phyloP scores from a whole-genome alignment of 345 rosid species.

The Ricinus communis region DNA sequence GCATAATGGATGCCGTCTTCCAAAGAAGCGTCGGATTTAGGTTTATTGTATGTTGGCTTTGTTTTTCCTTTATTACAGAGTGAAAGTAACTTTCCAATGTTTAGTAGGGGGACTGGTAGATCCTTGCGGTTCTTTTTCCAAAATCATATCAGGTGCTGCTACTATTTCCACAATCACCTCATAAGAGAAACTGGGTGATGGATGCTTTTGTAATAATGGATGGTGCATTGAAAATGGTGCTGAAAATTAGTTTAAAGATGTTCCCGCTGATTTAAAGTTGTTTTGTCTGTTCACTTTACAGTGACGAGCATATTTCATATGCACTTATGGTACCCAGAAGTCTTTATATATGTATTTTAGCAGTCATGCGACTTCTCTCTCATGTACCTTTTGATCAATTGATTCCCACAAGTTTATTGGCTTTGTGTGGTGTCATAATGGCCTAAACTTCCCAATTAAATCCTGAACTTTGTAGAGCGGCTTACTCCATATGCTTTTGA shows the following conservation, averaged over 20 bases:
- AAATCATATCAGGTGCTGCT: too few species aligned
- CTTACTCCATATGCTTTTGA: too few species aligned
- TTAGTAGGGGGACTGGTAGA: not conserved
- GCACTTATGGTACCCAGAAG: not conserved
- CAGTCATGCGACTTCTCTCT: not conserved
- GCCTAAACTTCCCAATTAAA: too few species aligned
- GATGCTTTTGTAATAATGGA: conserved; percentile 3
- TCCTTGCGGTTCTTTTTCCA: too few species aligned
- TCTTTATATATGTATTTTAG: not conserved
- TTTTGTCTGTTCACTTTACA: not conserved
- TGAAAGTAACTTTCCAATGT: not conserved
- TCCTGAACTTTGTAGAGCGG: too few species aligned
- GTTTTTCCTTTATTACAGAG: not conserved
- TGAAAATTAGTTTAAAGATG: not conserved
- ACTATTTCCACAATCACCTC: too few species aligned
- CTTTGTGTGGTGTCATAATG: too few species aligned
- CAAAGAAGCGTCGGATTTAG: conserved; percentile 70
- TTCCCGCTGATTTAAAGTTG: not conserved
- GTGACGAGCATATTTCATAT: not conserved
- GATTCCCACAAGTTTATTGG: too few species aligned
- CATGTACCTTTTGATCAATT: too few species aligned
- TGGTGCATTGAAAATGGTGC: not conserved
- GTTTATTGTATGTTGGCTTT: not conserved
- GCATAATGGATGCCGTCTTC: conserved; percentile 90
- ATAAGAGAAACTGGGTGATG: too few species aligned